Conservation (phyloP, 2,329 filamentous ascomycete genomes). For the Epichloe bromicola region DNA sequence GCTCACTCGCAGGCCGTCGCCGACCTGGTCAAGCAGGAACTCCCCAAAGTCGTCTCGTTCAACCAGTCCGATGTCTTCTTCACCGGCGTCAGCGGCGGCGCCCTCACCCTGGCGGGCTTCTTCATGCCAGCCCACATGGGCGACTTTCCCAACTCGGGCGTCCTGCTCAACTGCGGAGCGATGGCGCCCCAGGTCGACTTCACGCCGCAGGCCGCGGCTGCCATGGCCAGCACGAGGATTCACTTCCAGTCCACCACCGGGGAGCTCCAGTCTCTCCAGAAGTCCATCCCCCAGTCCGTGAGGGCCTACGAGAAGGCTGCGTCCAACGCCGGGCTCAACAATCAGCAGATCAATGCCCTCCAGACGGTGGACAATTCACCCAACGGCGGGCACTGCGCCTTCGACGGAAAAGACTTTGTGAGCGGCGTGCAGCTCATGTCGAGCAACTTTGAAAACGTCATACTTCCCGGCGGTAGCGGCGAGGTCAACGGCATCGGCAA, state of each 20-base stretch:
- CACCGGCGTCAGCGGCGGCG: constrained; percentile 43
- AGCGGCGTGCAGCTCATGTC: constrained; percentile 45
- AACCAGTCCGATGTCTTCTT: constrained; percentile 40
- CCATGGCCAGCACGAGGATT: constrained; percentile 33
- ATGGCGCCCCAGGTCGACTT: constrained; percentile 40
- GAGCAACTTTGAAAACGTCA: constrained; percentile 36
- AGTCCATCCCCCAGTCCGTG: constrained; percentile 36
- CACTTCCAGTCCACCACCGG: constrained; percentile 43
- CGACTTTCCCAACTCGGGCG: constrained; percentile 35
- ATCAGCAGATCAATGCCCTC: constrained; percentile 31
- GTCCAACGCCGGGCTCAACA: constrained; percentile 26
- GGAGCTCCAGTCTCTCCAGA: constrained; percentile 36
- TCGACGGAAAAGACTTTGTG: constrained; percentile 40
- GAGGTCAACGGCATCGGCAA: constrained; percentile 34
- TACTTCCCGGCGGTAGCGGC: constrained; percentile 37
- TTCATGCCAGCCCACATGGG: constrained; percentile 44
- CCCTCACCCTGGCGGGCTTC: constrained; percentile 40
- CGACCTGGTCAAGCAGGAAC: constrained; percentile 33
- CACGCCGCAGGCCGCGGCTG: constrained; percentile 23
- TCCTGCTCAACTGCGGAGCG: constrained; percentile 43
- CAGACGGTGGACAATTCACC: constrained; percentile 46
- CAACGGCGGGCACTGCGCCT: constrained; percentile 43
- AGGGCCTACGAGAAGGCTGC: constrained; percentile 37
- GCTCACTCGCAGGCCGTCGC: constrained; percentile 42
- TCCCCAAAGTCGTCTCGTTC: constrained; percentile 41